Evolutionary conservation across 75 land plant genomes (phyloP), one percentile per base, ranked within the genome.

Genomic region (Ceratopteris richardii): DNA sequence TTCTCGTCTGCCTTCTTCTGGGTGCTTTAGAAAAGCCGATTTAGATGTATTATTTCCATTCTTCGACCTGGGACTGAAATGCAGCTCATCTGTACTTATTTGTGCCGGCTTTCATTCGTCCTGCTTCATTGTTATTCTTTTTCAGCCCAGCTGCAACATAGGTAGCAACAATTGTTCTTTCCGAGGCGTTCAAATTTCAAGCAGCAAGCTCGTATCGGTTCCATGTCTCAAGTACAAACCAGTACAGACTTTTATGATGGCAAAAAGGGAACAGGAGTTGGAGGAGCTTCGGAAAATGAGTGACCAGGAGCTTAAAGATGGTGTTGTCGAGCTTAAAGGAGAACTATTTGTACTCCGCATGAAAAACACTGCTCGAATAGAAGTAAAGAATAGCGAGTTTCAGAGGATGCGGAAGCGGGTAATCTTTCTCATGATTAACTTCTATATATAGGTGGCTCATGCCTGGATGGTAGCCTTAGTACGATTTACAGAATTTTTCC

Each of bases 301-400:
- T 25, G 84, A 78, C 1, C 87, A 89, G 68, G 79, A 88, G 54
- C 67, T 93, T 20, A 80, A 86, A 54, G 77, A 75, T 17, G 85
- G 80, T 43, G 75, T 89, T 0, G 65, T 88, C 16, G 98, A 93
- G 54, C 72, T 93, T 42, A 93, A 93, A 54, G 96, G 98, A 37
- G 96, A 93, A 74, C 81, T 93, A 19, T 62, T 88, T 64, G 72
- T 93, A 80, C 73, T 88, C 46, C 77, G 95, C 3, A 62, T 82
- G 48, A 82, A 82, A 72, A 78, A 69, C 53, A 81, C 80, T 7
- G 83, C 79, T 31, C 60, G 96, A 26, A 80, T 82, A 41, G 98
- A 88, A 68, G 80, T 73, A 77, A 85, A 82, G 61, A 46, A 66
- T 62, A 83, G 90, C 62, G 98, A 88, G 47, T 93, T 82, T 61